phyloP scores from a whole-genome alignment of 495 filamentous ascomycete species.

The Sordaria brevicollis region DNA sequence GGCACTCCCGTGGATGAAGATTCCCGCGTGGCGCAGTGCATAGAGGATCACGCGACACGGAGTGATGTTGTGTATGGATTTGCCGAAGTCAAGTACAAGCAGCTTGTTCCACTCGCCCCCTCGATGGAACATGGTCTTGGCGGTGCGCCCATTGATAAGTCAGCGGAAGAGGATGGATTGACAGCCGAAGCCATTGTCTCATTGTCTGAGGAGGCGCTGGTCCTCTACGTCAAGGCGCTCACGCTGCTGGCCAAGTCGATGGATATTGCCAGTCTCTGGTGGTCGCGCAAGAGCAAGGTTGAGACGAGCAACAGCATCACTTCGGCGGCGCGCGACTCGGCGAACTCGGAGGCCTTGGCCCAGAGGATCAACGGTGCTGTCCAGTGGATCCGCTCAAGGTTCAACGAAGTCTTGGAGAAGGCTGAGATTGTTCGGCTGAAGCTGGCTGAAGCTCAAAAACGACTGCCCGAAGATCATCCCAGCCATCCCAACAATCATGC shows the following conservation, averaged over 20 bases:
- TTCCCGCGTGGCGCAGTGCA: constrained; percentile 58
- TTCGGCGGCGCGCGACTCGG: constrained; percentile 31
- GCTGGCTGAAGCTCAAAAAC: constrained; percentile 75
- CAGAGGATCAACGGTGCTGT: constrained; percentile 83
- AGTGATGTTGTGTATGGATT: constrained; percentile 95
- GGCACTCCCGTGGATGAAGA: constrained; percentile 67
- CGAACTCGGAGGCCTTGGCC: constrained; percentile 45
- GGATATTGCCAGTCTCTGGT: constrained; percentile 92
- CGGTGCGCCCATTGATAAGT: constrained; percentile 37
- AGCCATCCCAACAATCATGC: constrained; percentile 70
- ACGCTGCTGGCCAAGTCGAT: constrained; percentile 86
- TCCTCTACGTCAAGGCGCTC: constrained; percentile 90
- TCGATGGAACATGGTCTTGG: constrained; percentile 62
- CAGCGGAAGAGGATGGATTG: constrained; percentile 56
- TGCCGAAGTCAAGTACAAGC: constrained; percentile 96
- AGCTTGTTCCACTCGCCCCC: constrained; percentile 78
- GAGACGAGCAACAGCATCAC: constrained; percentile 41
- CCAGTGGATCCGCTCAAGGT: constrained; percentile 86
- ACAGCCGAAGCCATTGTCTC: constrained; percentile 78
- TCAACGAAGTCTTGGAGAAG: constrained; percentile 95
- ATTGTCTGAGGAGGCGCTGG: constrained; percentile 87
- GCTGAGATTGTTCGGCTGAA: constrained; percentile 83
- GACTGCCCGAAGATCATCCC: constrained; percentile 73
- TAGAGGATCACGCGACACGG: constrained; percentile 84
- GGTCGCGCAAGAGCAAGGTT: constrained; percentile 64